Evolutionary conservation across 2,329 filamentous ascomycete species (phyloP), one percentile per base, ranked within the genome.

Genomic region (Aspergillus alliaceus): DNA sequence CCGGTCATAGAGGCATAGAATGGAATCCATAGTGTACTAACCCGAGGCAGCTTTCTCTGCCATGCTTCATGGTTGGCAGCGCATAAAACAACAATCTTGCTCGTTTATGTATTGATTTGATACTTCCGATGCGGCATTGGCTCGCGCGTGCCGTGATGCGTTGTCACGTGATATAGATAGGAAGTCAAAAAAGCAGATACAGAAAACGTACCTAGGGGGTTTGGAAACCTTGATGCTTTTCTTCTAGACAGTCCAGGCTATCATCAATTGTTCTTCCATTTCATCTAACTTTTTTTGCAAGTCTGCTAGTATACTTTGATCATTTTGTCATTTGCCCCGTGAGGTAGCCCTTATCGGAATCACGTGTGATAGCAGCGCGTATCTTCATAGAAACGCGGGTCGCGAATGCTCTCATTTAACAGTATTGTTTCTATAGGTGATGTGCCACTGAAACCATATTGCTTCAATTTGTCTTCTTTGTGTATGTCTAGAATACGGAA

Each of bases 11-110:
- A 14, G 25, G 22, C 42, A 44, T 34, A 24, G 29, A 51, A 25
- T 51, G 47, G 54, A n/a, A 18, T 22, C 22, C 6, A 25, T 14
- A 24, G 6, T 27, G 35, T 18, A 70, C 73, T 66, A 55, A 77
- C 75, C 70, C 58, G 65, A 69, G 59, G 62, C 64, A 58, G 55
- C 66, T 58, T 69, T 72, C 66, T 64, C 69, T 64, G 70, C 69
- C 75, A 77, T 77, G 51, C 68, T 75, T 75, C 75, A 78, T 77
- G 67, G 56, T 70, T 64, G 58, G 59, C 37, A 56, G 53, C 27
- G 22, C 37, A 55, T 50, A 51, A 22, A 51, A n/a, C n/a, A n/a
- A 27, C 42, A 31, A 40, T 53, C 29, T 42, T 48, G 32, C 37
- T 56, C 51, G 53, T 51, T 46, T 35, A 8, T 56, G 35, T 25